Percentiles rank a stretch among this genome's conserved stretches.
phyloP scores from a whole-genome alignment of 208 protist species.

The Crithidia acanthocephali region DNA sequence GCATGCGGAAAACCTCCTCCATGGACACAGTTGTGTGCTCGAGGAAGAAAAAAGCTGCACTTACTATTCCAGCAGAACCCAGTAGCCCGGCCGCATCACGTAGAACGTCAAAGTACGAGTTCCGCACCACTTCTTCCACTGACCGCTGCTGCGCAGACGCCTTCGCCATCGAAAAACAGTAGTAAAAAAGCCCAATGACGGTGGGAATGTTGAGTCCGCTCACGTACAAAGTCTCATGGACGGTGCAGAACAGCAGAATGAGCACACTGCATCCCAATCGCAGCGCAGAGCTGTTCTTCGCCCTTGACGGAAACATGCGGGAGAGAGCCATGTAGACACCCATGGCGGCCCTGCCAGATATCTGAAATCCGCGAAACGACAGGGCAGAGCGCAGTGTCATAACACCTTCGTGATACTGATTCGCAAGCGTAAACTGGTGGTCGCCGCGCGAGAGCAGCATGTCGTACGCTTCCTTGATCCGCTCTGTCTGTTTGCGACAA shows the following conservation, averaged over 20 bases:
- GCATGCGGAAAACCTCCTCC: conserved; percentile 55
- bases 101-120: conserved; percentile 70
- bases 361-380: conserved; percentile 80
- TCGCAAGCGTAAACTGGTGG: conserved; percentile 56
- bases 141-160: conserved; percentile 46
- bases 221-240: conserved; percentile 64
- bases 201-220: conserved; percentile 64
- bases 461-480: conserved; percentile 82
- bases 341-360: conserved; percentile 66
- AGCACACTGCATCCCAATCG: conserved; percentile 41
- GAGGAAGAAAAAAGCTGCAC: conserved; percentile 12
- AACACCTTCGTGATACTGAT: conserved; percentile 68
- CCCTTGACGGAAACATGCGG: conserved; percentile 9
- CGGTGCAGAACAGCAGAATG: conserved; percentile 63
- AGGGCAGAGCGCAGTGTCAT: conserved; percentile 69
- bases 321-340: conserved; percentile 48
- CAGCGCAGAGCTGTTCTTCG: conserved; percentile 24
- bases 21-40: conserved; percentile 3
- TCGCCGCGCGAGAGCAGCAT: conserved; percentile 71
- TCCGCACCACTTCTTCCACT: conserved; percentile 39
- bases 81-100: conserved; percentile 56
- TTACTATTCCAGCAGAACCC: conserved; percentile 31
- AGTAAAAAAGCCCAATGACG: conserved; percentile 68
- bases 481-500: conserved; percentile 63
- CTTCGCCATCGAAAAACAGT: conserved; percentile 46